Evolutionary conservation across 164 flowering plant genomes (phyloP).

Genomic region (Brasenia schreberi): DNA sequence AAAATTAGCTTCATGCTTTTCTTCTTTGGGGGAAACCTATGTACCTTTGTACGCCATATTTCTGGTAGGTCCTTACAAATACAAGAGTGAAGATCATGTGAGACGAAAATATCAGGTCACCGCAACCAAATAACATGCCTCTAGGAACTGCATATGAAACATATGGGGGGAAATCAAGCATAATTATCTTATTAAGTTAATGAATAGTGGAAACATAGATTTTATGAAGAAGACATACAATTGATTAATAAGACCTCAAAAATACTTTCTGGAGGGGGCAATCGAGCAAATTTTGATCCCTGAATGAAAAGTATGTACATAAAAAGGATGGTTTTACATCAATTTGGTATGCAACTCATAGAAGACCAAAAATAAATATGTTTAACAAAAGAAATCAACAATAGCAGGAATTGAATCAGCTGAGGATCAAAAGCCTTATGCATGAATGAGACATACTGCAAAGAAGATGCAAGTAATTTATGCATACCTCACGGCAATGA

Average conservation of each 20-base stretch:
- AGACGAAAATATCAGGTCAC: slow-evolving; percentile 95
- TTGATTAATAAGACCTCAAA: slow-evolving; percentile 66
- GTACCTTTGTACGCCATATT: slow-evolving; percentile 80
- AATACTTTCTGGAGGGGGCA: slow-evolving; percentile 63
- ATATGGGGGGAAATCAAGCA: not conserved
- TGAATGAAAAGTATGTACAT: slow-evolving; percentile 9
- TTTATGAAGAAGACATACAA: slow-evolving; percentile 23
- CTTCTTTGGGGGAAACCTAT: no score
- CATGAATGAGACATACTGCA: not conserved
- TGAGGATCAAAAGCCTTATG: not conserved
- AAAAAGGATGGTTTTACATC: not conserved
- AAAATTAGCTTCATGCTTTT: no score
- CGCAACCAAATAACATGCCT: slow-evolving; percentile 89
- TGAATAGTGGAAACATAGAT: not conserved
- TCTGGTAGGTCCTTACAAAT: slow-evolving; percentile 83
- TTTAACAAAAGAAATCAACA: not conserved
- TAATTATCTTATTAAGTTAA: not conserved
- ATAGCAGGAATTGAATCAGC: not conserved
- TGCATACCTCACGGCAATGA: slow-evolving; percentile 1
- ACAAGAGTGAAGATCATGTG: slow-evolving; percentile 98
- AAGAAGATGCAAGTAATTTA: not conserved
- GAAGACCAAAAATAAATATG: not conserved
- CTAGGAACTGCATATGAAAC: slow-evolving; percentile 60
- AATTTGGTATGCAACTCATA: not conserved
- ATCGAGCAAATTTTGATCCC: slow-evolving; percentile 90